phyloP scores from a whole-genome alignment of 768 basidiomycete species.

The Suillus sp. region DNA sequence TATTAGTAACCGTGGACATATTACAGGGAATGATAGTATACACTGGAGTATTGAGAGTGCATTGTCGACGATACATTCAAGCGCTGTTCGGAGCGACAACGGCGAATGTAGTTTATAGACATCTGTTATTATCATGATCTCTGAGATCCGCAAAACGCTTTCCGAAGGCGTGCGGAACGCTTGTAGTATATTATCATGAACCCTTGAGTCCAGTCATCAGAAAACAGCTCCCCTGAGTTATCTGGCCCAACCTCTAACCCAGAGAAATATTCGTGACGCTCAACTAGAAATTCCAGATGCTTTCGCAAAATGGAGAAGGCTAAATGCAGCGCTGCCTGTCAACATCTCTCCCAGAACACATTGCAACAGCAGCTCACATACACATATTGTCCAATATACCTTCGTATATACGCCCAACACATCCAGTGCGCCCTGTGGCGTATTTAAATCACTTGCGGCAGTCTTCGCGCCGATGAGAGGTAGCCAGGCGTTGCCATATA shows the following conservation, averaged over 20 bases:
- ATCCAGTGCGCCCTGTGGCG: constrained; percentile 51
- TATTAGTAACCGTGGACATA: too few species aligned
- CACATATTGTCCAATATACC: constrained; percentile 79
- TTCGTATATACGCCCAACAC: constrained; percentile 61
- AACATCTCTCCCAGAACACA: neutral
- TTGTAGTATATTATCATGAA: too few species aligned
- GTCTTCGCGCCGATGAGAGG: constrained; percentile 61
- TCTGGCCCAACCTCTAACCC: constrained; percentile 44
- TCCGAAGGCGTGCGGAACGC: too few species aligned
- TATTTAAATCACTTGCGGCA: constrained; percentile 51
- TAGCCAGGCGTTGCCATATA: constrained; percentile 72
- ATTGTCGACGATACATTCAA: too few species aligned
- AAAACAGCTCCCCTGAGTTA: constrained; percentile 60
- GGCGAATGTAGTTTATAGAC: too few species aligned
- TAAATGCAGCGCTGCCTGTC: constrained; percentile 35
- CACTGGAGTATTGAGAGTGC: too few species aligned
- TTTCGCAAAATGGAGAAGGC: constrained; percentile 75
- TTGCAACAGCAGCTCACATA: constrained; percentile 44
- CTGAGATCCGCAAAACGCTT: too few species aligned
- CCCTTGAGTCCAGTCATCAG: constrained; percentile 61
- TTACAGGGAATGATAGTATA: too few species aligned
- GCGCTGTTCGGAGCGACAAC: too few species aligned
- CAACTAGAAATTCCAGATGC: constrained; percentile 63
- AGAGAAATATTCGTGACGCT: constrained; percentile 40
- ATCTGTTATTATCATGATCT: too few species aligned